These are phyloP conservation scores for Sporothrix protearum DNA, from an alignment of 2,329 filamentous ascomycete species.

Conservation along the genomic window DNA sequence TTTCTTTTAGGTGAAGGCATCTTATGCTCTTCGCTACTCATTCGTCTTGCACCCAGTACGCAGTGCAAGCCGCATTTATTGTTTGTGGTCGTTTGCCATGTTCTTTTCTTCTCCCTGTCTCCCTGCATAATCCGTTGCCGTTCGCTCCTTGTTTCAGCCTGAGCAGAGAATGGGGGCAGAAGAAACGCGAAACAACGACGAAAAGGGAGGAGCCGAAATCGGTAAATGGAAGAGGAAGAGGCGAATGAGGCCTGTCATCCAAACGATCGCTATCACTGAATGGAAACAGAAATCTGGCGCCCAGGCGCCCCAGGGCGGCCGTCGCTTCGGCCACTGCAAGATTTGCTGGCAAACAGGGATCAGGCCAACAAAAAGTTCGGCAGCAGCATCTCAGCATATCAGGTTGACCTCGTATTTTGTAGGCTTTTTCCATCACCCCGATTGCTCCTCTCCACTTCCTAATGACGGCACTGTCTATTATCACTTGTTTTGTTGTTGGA, in stretches of 20 bases:
- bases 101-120: background rate
- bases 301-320: background rate
- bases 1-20: background rate
- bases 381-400: background rate
- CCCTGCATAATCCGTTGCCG: conserved; percentile 12
- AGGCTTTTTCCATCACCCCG: no score
- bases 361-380: background rate
- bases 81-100: background rate
- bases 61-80: no score
- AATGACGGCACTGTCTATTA: background rate
- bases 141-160: conserved; percentile 21
- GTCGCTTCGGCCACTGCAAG: conserved; percentile 8
- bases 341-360: conserved; percentile 9
- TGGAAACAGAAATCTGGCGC: background rate
- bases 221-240: background rate
- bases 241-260: background rate
- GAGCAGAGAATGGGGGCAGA: conserved; percentile 2
- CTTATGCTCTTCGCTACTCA: background rate
- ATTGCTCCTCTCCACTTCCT: background rate
- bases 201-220: background rate
- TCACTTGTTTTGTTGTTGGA: background rate
- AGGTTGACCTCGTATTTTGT: background rate
- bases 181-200: conserved; percentile 7
- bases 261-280: background rate
- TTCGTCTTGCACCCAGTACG: no score